Base-by-base conservation (phyloP, 2,329 filamentous ascomycete genomes). In the Ophiostoma sp. region DNA sequence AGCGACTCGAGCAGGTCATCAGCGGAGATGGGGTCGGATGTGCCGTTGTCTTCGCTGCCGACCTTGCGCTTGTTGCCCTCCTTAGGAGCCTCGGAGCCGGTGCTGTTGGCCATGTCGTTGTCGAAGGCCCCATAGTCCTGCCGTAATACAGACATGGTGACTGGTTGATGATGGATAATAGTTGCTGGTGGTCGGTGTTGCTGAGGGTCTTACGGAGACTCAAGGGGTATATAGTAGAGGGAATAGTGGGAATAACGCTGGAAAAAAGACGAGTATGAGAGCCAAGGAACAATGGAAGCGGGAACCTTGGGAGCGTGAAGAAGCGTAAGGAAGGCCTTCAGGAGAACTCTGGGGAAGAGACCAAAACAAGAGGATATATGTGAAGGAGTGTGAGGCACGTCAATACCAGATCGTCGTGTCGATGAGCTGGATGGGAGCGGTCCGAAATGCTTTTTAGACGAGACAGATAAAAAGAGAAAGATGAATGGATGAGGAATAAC, bases 401-500 rank as follows among this genome's bases (percentile, higher is more conserved):
- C 60, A 63, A 63, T 63, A 63, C 60, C 60, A 63, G 60, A 42
- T 63, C 40, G 60, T 63, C 60, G 60, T 63, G 60, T 42, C 40
- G 41, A 41, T 9, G 7, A 55, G 14, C 9, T 45, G 42, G 42
- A 45, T 45, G 42, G 42, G 18, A 27, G 49, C 12, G 58, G 38
- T 41, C 12, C 14, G 3, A 18, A 38, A 41, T 36, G 27, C 7
- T 18, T 11, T 18, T 5, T 58, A 38, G 36, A 58, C 6, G 12
- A 62, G 36, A 16, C 12, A 36, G 41, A 36, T 9, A 38, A 45
- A 44, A 64, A 36, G 12, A n/a, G 18, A 38, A 6, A n/a, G 38
- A 42, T 63, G 63, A 42, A 64, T 63, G 62, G 62, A 62, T 36
- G 62, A 44, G 40, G 18, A 11, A 36, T 8, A 38, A 38, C 4